Evolutionary conservation across 352 stramenopile species (phyloP).

Genomic region (Nothophytophthora sp.): DNA sequence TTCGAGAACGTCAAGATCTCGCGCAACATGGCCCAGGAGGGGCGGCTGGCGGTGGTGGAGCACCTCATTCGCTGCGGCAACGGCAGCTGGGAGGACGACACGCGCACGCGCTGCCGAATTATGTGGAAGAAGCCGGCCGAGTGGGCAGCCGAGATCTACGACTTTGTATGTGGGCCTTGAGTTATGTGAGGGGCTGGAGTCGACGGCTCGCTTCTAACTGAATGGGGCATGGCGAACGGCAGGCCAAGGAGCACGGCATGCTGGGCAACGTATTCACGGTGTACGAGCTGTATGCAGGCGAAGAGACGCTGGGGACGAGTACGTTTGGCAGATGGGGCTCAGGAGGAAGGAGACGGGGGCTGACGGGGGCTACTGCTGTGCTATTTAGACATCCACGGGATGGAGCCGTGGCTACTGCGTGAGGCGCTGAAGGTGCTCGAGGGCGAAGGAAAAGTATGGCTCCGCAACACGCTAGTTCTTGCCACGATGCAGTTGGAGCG

Average conservation of each 20-base stretch:
- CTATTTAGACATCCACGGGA: slow-evolving; percentile 66
- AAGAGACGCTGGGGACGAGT: slow-evolving; percentile 82
- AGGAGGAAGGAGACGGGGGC: not conserved
- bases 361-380: not conserved
- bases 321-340: slow-evolving; percentile 7
- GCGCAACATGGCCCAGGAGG: slow-evolving; percentile 75
- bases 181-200: too few species aligned
- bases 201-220: too few species aligned
- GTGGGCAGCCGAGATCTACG: slow-evolving; percentile 85
- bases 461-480: too few species aligned
- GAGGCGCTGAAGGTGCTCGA: slow-evolving; percentile 79
- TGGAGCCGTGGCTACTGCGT: slow-evolving; percentile 84
- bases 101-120: slow-evolving; percentile 74
- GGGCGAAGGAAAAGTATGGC: slow-evolving; percentile 64
- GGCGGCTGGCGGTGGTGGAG: slow-evolving; percentile 66
- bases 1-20: slow-evolving; percentile 89
- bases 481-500: not conserved
- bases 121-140: slow-evolving; percentile 87
- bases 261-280: slow-evolving; percentile 84
- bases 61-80: slow-evolving; percentile 80
- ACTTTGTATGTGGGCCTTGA: slow-evolving; percentile 55
- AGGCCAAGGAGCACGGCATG: slow-evolving; percentile 77
- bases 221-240: too few species aligned
- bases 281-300: slow-evolving; percentile 84
- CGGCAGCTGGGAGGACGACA: slow-evolving; percentile 81